Evolutionary conservation across 805 yeast species (phyloP), one percentile per base, ranked within the genome.

Genomic region (Jamesozyma jinghongensis): DNA sequence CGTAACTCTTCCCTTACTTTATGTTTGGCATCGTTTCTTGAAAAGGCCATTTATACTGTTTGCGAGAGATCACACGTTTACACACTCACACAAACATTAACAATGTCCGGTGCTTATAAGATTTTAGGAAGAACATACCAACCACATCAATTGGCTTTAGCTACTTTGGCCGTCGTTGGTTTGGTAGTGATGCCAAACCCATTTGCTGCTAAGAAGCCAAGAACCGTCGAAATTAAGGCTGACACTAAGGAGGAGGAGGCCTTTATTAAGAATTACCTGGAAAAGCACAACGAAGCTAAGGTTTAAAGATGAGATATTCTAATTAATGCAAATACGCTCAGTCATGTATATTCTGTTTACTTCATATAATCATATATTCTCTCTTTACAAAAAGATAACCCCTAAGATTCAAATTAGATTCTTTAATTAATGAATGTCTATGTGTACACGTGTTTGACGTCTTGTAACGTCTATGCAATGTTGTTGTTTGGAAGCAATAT

Each of bases 191-290:
- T 71, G 37, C 92, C 92, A 61, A 82, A 85, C 64, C 85, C 88
- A 64, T 79, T 65, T 40, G 53, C 62, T 38, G 66, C 77, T 19
- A 70, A 74, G 49, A 70, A 77, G 50, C 74, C 81, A 54, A 69
- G 73, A 47, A 71, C 68, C 53, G 87, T 92, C 35, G 69, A 79
- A 32, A 74, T 86, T 63, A 75, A 77, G 49, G 94, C 95, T 49
- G 65, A 77, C 42, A 75, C 87, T 38, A 78, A 86, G 52, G 97
- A 86, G 58, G 97, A 88, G 70, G 94, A 85, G 65, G 79, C 81
- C 64, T 88, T 83, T 70, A 81, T 88, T 57, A 71, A 67, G 62
- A 83, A 79, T 56, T 87, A 76, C 72, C 70, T 78, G 66, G 65
- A 70, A 61, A 66, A 71, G 50, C 49, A 48, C 29, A 34, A 33